Base-by-base conservation (phyloP, 1,284 basidiomycete species). In the Coriolopsis trogii region DNA sequence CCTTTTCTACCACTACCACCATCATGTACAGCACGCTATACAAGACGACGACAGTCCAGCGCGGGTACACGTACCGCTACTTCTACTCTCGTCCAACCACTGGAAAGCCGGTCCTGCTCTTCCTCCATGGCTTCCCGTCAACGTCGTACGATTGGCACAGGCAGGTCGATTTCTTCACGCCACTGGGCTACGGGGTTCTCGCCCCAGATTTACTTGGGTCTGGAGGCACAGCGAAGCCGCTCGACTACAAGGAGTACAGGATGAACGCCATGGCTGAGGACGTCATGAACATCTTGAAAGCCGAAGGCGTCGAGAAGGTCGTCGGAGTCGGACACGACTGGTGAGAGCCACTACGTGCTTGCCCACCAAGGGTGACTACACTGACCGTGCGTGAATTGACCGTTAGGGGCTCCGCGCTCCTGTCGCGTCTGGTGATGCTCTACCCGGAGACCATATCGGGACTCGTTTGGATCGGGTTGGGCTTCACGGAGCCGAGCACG, bases 201-300 rank as follows among this genome's bases (percentile, higher is more conserved):
- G 76, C 72, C 2, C 80, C 78, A 4, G 79, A 81, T 59, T 69
- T 76, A 68, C 71, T 81, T 7, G 80, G 80, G 2, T 80, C 80
- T 41, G 79, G 77, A 13, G 72, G 69, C 1, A 78, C 78, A 10
- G 73, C 74, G 56, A 80, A 78, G 56, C 81, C 80, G 1, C 63
- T 58, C 0, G 73, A 78, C 31, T 59, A 70, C 3, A 59, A 60
- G 20, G 55, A 59, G 4, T 83, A 80, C 61, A 63, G 63, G 13
- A 56, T 63, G 5, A 74, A 67, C 43, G 61, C 63, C 9, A 64
- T 78, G 9, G 68, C 68, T 20, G 62, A 70, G 34, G 79, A 81
- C 55, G 39, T 81, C 15, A 55, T 76, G 12, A 77, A 77, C 41
- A 71, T 80, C 30, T 58, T 80, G 29, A 71, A 77, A 51, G 64